phyloP scores from a whole-genome alignment of 108 stramenopile genomes.

The Pseudonitzschia multistriata region DNA sequence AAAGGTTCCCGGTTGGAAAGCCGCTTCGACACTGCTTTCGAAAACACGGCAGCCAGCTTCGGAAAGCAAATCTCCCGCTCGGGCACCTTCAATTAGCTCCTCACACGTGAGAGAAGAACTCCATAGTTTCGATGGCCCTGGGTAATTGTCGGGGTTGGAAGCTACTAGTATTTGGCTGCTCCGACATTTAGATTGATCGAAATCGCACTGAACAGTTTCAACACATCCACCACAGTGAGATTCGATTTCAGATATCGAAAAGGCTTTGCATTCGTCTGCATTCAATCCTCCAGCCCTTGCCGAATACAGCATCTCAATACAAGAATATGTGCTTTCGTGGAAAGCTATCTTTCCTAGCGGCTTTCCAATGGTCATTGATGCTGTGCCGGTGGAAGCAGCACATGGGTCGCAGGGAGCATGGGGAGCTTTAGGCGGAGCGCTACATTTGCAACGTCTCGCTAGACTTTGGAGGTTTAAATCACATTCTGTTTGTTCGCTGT shows the following conservation, averaged over 20 bases:
- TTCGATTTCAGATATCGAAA: not conserved
- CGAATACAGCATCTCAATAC: conserved; percentile 11
- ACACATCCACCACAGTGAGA: conserved; percentile 1
- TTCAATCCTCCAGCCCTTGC: conserved; percentile 5
- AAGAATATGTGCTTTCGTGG: not conserved
- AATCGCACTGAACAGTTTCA: not conserved
- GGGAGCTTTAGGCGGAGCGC: not conserved
- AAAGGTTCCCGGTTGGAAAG: conserved; percentile 6
- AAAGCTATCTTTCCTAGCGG: not conserved
- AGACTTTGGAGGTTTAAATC: conserved; percentile 6
- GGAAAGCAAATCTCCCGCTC: not conserved
- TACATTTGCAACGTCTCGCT: conserved; percentile 6
- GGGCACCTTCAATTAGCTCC: not conserved
- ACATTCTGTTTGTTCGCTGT: conserved; percentile 1
- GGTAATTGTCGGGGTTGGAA: not conserved
- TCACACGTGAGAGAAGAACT: conserved; percentile 2
- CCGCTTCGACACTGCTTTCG: not conserved
- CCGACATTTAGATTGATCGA: not conserved
- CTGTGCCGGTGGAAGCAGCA: not conserved
- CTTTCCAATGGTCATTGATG: not conserved
- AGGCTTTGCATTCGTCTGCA: not conserved
- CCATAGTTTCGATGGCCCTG: not conserved
- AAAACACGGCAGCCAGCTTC: not conserved
- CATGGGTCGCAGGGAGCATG: conserved; percentile 4
- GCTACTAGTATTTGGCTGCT: conserved; percentile 7